phyloP scores from a whole-genome alignment of 73 alveolate genomes.

The Uronychia binucleata region DNA sequence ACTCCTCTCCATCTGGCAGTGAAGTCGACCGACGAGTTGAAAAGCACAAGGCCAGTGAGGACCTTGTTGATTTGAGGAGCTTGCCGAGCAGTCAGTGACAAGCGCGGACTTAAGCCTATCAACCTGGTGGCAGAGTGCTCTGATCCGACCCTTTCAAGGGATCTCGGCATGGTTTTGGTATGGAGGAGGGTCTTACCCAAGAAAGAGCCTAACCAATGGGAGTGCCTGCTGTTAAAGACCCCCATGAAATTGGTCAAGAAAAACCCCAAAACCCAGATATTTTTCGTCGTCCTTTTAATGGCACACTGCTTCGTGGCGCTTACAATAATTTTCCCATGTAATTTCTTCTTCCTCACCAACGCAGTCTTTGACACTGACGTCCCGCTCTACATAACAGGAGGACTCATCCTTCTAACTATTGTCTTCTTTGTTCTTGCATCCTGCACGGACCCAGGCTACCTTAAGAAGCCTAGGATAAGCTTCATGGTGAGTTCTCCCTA shows the following conservation, averaged over 20 bases:
- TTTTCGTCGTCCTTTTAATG: slow-evolving; percentile 15
- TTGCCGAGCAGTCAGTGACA: slow-evolving; percentile 66
- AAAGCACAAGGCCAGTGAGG: slow-evolving; percentile 72
- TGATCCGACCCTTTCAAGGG: slow-evolving; percentile 25
- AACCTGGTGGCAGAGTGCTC: slow-evolving; percentile 59
- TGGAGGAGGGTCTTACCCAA: background rate
- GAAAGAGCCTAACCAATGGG: slow-evolving; percentile 16
- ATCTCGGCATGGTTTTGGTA: slow-evolving; percentile 25
- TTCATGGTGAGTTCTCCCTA: background rate
- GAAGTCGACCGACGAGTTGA: slow-evolving; percentile 65
- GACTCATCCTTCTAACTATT: slow-evolving; percentile 25
- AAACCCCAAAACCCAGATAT: slow-evolving; percentile 14
- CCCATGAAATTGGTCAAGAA: slow-evolving; percentile 23
- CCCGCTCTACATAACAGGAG: slow-evolving; percentile 29
- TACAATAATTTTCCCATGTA: background rate
- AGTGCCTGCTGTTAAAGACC: slow-evolving; percentile 31
- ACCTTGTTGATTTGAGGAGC: slow-evolving; percentile 81
- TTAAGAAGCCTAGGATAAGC: background rate
- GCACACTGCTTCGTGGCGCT: background rate
- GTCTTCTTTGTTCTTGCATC: slow-evolving; percentile 39
- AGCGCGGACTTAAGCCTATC: slow-evolving; percentile 61
- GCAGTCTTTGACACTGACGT: background rate
- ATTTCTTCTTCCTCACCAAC: background rate
- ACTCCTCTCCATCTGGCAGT: slow-evolving; percentile 93
- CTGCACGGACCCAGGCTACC: slow-evolving; percentile 37